A percentile compares a stretch with the other conserved stretches of the same genome.
phyloP scores from a whole-genome alignment of 441 rosid genomes.

The Geranium incanum region DNA sequence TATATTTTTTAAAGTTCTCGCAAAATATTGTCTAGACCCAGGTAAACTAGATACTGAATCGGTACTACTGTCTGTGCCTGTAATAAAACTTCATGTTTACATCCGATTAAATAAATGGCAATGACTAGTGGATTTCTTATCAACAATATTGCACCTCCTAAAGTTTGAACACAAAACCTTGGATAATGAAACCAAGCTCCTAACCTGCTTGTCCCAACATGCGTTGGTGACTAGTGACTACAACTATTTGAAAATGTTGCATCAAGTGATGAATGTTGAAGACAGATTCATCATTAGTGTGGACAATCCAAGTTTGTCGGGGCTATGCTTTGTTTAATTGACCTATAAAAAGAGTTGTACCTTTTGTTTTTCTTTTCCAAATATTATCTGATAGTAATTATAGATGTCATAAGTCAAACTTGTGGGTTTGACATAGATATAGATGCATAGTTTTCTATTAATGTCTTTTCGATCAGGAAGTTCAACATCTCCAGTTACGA shows the following conservation, averaged over 20 bases:
- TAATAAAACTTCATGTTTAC: background rate
- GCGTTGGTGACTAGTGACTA: background rate
- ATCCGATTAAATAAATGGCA: background rate
- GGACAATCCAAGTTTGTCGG: background rate
- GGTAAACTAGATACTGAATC: background rate
- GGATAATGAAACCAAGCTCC: background rate
- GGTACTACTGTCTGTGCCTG: background rate
- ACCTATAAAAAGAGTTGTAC: background rate
- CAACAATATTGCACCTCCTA: background rate
- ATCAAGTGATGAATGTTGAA: constrained; percentile 5
- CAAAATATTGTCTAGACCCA: background rate
- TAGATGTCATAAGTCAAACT: background rate
- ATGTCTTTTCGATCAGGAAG: background rate
- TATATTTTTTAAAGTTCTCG: background rate
- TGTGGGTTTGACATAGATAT: background rate
- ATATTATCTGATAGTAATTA: background rate
- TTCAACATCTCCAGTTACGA: background rate
- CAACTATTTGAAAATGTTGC: background rate
- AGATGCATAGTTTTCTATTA: background rate
- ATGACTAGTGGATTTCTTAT: background rate
- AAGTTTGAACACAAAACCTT: background rate
- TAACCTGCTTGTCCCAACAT: background rate
- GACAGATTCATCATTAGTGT: background rate
- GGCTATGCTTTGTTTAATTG: constrained; percentile 2
- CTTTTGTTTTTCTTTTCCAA: background rate